Evolutionary conservation across 371 early-diverging fungal species (phyloP).

Genomic region (Scutellospora calospora): DNA sequence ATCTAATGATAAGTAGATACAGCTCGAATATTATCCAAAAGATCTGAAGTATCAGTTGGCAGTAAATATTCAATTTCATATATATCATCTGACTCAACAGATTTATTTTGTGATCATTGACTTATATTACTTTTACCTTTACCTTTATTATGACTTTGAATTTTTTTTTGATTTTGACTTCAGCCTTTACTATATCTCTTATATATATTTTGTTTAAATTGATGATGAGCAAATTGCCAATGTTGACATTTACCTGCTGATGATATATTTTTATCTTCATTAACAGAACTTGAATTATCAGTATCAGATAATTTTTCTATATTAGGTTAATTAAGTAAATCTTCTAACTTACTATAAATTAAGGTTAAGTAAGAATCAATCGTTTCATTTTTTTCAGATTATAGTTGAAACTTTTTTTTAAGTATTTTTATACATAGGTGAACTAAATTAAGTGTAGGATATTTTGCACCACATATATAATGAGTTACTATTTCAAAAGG

Average conservation of each 20-base stretch:
- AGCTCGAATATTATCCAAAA: neutral
- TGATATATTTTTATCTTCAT: neutral
- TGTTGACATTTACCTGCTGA: neutral
- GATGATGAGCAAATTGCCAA: neutral
- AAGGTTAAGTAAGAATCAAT: neutral
- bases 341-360: neutral
- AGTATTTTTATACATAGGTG: neutral
- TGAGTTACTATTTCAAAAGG: conserved; percentile 10
- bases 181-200: too few species aligned
- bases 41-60: neutral
- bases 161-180: too few species aligned
- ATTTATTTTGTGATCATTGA: too few species aligned
- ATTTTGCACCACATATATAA: neutral
- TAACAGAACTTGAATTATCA: neutral
- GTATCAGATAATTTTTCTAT: too few species aligned
- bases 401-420: neutral
- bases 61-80: conserved; percentile 3
- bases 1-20: conserved; percentile 10
- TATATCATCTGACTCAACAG: neutral
- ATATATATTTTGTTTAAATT: neutral
- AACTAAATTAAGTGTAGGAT: neutral
- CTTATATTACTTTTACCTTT: neutral
- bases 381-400: neutral
- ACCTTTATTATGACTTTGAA: too few species aligned
- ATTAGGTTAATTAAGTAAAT: too few species aligned